These are phyloP conservation scores for Didymosphaeria variabile DNA, from an alignment of 2,329 filamentous ascomycete genomes.

Conservation along the genomic window DNA sequence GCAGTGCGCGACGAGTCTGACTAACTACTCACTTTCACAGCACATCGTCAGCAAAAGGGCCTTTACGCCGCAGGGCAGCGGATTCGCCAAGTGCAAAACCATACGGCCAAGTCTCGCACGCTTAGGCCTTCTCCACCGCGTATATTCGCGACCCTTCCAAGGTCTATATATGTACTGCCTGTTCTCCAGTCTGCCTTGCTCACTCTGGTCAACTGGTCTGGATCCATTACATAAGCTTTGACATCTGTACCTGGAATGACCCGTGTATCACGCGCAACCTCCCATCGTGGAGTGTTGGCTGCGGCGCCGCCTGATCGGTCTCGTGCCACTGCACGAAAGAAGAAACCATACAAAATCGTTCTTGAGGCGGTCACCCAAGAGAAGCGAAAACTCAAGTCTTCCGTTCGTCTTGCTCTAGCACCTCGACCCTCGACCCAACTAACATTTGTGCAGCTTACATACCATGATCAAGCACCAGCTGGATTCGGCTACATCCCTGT, in stretches of 20 bases:
- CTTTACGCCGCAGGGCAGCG: background rate
- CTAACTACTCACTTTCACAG: constrained; percentile 28
- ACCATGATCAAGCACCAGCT: constrained; percentile 62
- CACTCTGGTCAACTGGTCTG: background rate
- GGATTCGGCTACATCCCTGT: constrained; percentile 70
- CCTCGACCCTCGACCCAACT: constrained; percentile 30
- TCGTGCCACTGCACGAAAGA: constrained; percentile 39
- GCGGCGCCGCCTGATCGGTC: constrained; percentile 32
- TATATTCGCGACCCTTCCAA: background rate
- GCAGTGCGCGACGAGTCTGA: constrained; percentile 26
- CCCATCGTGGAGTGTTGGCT: constrained; percentile 30
- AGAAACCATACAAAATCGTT: constrained; percentile 65
- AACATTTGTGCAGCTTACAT: constrained; percentile 60
- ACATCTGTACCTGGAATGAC: constrained; percentile 32
- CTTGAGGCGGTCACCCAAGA: constrained; percentile 66
- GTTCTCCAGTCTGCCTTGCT: background rate
- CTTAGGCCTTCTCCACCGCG: background rate
- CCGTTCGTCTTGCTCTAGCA: constrained; percentile 46
- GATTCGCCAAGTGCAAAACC: background rate
- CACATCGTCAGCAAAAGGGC: background rate
- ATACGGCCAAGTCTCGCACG: background rate
- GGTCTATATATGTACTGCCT: background rate
- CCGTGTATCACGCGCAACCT: constrained; percentile 35
- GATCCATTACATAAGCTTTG: background rate
- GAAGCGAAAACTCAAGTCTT: constrained; percentile 66